These are phyloP conservation scores for Verticillium tricorpus DNA, from an alignment of 2,329 filamentous ascomycete genomes.

Conservation along the genomic window DNA sequence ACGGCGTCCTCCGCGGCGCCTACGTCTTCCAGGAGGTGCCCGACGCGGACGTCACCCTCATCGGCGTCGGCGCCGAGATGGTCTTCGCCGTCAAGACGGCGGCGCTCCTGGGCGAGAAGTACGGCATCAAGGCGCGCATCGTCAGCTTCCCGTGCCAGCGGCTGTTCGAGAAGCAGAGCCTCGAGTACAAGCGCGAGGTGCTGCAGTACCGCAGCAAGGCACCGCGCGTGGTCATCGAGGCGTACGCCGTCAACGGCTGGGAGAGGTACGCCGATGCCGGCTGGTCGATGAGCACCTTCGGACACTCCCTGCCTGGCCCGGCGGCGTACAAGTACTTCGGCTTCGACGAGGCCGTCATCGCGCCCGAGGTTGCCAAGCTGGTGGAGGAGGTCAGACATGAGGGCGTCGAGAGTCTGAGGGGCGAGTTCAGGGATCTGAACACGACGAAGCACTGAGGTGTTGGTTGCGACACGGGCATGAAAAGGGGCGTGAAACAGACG, in stretches of 20 bases:
- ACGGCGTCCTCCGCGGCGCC: conserved; percentile 34
- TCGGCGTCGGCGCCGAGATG: conserved; percentile 31
- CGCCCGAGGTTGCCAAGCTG: conserved; percentile 26
- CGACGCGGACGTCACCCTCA: conserved; percentile 37
- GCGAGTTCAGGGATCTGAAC: conserved; percentile 20
- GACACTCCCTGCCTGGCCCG: conserved; percentile 49
- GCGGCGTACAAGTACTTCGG: conserved; percentile 53
- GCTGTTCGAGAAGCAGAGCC: conserved; percentile 34
- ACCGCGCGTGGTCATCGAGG: conserved; percentile 54
- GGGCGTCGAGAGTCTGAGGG: conserved; percentile 15
- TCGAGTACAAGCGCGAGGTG: conserved; percentile 38
- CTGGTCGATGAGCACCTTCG: conserved; percentile 47
- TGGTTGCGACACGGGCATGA: background rate
- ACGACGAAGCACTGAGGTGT: conserved; percentile 6
- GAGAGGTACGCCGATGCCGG: conserved; percentile 56
- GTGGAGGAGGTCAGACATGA: conserved; percentile 17
- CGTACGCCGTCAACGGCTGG: conserved; percentile 53
- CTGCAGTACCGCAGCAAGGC: conserved; percentile 33
- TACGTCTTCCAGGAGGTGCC: conserved; percentile 39
- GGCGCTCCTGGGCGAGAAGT: conserved; percentile 31
- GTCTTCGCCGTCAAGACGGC: conserved; percentile 24
- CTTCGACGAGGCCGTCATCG: conserved; percentile 41
- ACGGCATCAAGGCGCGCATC: conserved; percentile 29
- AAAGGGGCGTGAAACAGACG: background rate
- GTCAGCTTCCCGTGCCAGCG: conserved; percentile 39